A percentile compares a stretch with the other conserved stretches of the same genome.
These are phyloP conservation scores for Penicillium thymicola DNA, from an alignment of 2,329 filamentous ascomycete genomes.

Conservation along the genomic window DNA sequence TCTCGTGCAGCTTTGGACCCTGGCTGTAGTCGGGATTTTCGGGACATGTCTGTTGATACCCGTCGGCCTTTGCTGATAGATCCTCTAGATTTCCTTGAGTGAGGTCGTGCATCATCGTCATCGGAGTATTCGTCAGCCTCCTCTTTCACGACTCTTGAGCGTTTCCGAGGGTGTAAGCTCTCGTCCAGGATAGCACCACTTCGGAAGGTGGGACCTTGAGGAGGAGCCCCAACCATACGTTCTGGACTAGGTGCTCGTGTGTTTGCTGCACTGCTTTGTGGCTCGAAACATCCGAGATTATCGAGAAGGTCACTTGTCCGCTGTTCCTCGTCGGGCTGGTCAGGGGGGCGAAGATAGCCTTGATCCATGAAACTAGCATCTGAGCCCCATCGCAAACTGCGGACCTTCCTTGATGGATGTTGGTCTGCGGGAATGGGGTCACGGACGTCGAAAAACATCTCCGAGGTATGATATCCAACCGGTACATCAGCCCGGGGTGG, in stretches of 20 bases:
- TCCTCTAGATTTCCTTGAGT: constrained; percentile 50
- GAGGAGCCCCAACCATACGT: constrained; percentile 19
- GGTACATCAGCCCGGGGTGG: constrained; percentile 24
- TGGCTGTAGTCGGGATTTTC: constrained; percentile 32
- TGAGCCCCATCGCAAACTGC: constrained; percentile 62
- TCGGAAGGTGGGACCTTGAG: constrained; percentile 7
- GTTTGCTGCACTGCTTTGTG: constrained; percentile 56
- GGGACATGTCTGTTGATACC: constrained; percentile 37
- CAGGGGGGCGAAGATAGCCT: constrained; percentile 57
- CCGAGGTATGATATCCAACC: constrained; percentile 35
- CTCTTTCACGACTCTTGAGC: constrained; percentile 36
- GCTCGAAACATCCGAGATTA: constrained; percentile 56
- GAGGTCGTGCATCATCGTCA: constrained; percentile 34
- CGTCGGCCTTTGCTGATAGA: constrained; percentile 36
- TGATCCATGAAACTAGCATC: constrained; percentile 62
- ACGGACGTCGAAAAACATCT: constrained; percentile 39
- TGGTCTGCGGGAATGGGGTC: constrained; percentile 35
- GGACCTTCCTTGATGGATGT: constrained; percentile 40
- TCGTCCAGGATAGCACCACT: constrained; percentile 20
- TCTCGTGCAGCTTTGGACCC: constrained; percentile 46
- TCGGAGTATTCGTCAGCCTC: constrained; percentile 35
- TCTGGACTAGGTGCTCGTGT: constrained; percentile 59
- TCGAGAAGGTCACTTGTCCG: constrained; percentile 56
- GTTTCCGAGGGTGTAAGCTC: constrained; percentile 30
- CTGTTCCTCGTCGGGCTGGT: constrained; percentile 58